Percentiles rank a stretch among this genome's conserved stretches.
These are phyloP conservation scores for Erodium texanum DNA, from an alignment of 441 rosid genomes.

Conservation along the genomic window DNA sequence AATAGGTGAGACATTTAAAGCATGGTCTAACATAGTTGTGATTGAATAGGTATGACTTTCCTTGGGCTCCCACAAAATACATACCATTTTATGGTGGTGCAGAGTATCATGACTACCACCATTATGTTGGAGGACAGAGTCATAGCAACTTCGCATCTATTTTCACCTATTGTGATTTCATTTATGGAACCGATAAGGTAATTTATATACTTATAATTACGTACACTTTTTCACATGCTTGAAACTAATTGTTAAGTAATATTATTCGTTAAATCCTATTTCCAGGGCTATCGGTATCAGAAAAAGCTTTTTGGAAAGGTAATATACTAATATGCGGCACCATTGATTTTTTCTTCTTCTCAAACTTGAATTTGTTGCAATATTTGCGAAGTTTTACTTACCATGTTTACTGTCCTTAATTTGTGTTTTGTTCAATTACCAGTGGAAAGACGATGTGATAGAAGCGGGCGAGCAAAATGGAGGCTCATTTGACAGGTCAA, in stretches of 20 bases:
- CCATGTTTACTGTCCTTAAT: neutral
- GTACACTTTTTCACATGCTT: neutral
- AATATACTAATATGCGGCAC: conserved; percentile 15
- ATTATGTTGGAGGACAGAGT: conserved; percentile 83
- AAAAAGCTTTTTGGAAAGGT: conserved; percentile 72
- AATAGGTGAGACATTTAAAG: neutral
- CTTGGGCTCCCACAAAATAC: conserved; percentile 70
- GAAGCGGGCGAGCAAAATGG: conserved; percentile 27
- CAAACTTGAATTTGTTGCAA: neutral
- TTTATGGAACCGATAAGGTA: conserved; percentile 90
- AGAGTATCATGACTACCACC: conserved; percentile 77
- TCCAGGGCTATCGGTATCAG: conserved; percentile 77
- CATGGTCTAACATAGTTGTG: conserved; percentile 6
- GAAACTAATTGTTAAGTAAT: conserved; percentile 5
- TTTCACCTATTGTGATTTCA: conserved; percentile 84
- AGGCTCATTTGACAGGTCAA: conserved; percentile 14
- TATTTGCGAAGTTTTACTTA: neutral
- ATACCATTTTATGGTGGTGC: conserved; percentile 92
- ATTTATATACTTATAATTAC: neutral
- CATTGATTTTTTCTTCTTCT: neutral
- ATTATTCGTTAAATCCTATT: conserved; percentile 1
- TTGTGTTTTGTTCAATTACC: neutral
- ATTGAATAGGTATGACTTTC: conserved; percentile 51
- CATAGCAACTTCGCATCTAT: conserved; percentile 91
- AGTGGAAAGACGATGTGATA: conserved; percentile 39